phyloP scores from a whole-genome alignment of 1,139 yeast species.

The Saccharomycopsis hybrid region DNA sequence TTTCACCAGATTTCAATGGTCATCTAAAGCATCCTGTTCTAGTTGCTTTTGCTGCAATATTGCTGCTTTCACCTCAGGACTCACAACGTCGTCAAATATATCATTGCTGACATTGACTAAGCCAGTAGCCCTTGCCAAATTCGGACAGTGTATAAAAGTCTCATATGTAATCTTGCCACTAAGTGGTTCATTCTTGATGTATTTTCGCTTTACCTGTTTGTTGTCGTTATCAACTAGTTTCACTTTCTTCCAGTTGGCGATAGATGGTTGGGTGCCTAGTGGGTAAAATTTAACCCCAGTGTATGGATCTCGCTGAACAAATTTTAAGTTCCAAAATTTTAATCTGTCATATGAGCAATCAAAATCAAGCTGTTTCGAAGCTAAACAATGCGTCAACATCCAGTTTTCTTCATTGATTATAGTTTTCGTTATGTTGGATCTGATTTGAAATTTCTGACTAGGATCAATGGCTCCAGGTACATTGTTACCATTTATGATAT shows the following conservation, averaged over 20 bases:
- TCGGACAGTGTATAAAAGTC: constrained; percentile 43
- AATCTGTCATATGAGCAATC: constrained; percentile 54
- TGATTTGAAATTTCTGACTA: constrained; percentile 10
- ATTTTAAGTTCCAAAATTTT: constrained; percentile 49
- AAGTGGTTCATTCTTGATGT: constrained; percentile 23
- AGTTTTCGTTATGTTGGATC: constrained; percentile 17
- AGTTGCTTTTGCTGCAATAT: constrained; percentile 57
- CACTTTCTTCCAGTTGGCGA: constrained; percentile 33
- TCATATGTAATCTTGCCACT: constrained; percentile 40
- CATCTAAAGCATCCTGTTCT: constrained; percentile 44
- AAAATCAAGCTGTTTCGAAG: constrained; percentile 60
- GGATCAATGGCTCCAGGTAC: not conserved
- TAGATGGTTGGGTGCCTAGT: constrained; percentile 63
- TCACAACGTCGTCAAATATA: constrained; percentile 51
- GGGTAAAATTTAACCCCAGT: constrained; percentile 77
- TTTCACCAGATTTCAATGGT: no score
- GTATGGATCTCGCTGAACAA: constrained; percentile 60
- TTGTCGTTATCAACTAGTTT: constrained; percentile 22
- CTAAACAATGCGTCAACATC: constrained; percentile 79
- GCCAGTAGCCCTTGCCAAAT: constrained; percentile 52
- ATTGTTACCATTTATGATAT: not conserved
- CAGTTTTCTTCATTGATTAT: constrained; percentile 61
- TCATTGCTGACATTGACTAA: constrained; percentile 50
- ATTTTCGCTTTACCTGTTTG: constrained; percentile 2
- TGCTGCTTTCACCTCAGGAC: constrained; percentile 52